Percentiles rank a stretch among this genome's conserved stretches.
phyloP scores from a whole-genome alignment of 495 filamentous ascomycete species.

The Cenococcum geophilum region DNA sequence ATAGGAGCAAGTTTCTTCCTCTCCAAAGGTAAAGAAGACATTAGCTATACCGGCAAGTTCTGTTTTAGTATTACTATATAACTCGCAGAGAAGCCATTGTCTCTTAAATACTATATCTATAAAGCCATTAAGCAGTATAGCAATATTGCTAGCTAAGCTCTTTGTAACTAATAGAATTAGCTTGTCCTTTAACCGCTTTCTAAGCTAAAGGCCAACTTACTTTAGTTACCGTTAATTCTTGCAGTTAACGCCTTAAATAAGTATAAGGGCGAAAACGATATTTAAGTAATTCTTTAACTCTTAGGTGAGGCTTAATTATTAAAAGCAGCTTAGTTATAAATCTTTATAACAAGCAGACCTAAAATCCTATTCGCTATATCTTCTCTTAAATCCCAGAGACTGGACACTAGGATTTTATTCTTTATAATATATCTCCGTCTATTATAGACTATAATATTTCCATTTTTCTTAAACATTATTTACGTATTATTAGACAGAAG shows the following conservation, averaged over 20 bases:
- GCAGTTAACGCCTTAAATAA: constrained; percentile 38
- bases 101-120: background rate
- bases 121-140: constrained; percentile 3
- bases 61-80: constrained; percentile 21
- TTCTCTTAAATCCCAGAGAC: constrained; percentile 14
- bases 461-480: constrained; percentile 30
- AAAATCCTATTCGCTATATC: constrained; percentile 29
- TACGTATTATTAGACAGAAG: constrained; percentile 4
- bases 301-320: constrained; percentile 24
- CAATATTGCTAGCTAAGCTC: constrained; percentile 8
- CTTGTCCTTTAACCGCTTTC: constrained; percentile 8
- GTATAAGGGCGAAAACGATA: constrained; percentile 29
- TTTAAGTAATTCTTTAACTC: constrained; percentile 29
- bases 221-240: constrained; percentile 10
- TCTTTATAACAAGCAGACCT: constrained; percentile 39
- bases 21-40: constrained; percentile 20
- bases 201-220: background rate
- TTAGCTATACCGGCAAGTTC: constrained; percentile 17
- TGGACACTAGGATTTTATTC: constrained; percentile 24
- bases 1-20: constrained; percentile 32
- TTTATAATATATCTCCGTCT: constrained; percentile 33
- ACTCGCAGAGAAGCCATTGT: constrained; percentile 1
- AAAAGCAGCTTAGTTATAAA: constrained; percentile 18
- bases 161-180: constrained; percentile 1
- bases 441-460: constrained; percentile 37